phyloP scores from a whole-genome alignment of 495 filamentous ascomycete species.

The Aspergillus wentii region DNA sequence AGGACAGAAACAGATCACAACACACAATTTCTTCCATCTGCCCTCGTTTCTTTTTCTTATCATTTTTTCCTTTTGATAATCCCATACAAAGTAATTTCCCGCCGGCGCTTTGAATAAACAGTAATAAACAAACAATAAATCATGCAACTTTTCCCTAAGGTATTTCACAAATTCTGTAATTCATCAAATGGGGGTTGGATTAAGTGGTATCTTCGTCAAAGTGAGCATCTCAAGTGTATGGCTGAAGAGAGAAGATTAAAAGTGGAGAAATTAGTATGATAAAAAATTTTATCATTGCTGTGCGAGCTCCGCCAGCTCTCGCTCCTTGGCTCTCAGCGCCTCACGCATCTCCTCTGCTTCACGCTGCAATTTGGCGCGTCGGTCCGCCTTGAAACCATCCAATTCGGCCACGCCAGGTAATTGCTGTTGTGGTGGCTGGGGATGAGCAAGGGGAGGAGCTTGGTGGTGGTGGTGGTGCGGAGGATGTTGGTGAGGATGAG shows the following conservation, averaged over 20 bases:
- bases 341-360: conserved; percentile 77
- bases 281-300: conserved; percentile 8
- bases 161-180: conserved; percentile 11
- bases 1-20: too few relatives aligned
- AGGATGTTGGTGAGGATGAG: conserved; percentile 20
- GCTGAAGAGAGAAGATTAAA: conserved; percentile 7
- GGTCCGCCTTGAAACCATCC: conserved; percentile 55
- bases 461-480: conserved; percentile 20
- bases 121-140: conserved; percentile 6
- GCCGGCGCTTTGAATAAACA: conserved; percentile 15
- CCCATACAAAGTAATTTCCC: too few relatives aligned
- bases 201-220: conserved; percentile 19
- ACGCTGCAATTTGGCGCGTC: conserved; percentile 59
- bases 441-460: conserved; percentile 16
- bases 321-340: conserved; percentile 68
- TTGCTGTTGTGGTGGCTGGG: conserved; percentile 22
- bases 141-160: conserved; percentile 5
- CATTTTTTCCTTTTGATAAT: too few relatives aligned
- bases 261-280: not conserved
- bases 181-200: conserved; percentile 9
- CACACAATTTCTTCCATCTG: too few relatives aligned
- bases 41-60: too few relatives aligned
- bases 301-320: conserved; percentile 67
- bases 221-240: conserved; percentile 11
- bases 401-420: conserved; percentile 40